These are phyloP conservation scores for Colletotrichum nymphaeae DNA, from an alignment of 2,329 filamentous ascomycete species.

Conservation along the genomic window DNA sequence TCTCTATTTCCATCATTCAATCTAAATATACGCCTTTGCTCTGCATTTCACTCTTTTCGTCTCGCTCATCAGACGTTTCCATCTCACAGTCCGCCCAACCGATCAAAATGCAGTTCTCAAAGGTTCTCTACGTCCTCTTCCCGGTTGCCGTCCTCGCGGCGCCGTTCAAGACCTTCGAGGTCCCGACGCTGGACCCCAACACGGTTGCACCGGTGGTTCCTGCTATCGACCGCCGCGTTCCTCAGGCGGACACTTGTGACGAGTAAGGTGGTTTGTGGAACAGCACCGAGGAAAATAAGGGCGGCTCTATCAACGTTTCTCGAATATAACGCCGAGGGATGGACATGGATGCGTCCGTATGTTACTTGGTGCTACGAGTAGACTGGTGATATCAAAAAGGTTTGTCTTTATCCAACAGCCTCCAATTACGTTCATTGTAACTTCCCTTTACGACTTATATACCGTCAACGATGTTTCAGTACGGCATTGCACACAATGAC, in stretches of 20 bases:
- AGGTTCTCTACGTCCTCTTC: slow-evolving; percentile 37
- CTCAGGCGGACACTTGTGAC: slow-evolving; percentile 26
- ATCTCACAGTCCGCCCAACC: neutral
- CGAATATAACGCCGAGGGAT: too few species aligned
- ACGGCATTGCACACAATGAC: slow-evolving; percentile 49
- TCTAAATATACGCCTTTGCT: neutral
- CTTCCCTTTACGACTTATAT: slow-evolving; percentile 35
- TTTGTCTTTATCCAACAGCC: neutral
- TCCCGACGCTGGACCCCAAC: slow-evolving; percentile 29
- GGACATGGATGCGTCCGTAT: too few species aligned
- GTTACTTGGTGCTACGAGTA: neutral
- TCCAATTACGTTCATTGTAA: neutral
- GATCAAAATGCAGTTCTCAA: slow-evolving; percentile 39
- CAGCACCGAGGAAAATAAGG: neutral
- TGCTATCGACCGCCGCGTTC: slow-evolving; percentile 24
- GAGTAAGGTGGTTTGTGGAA: neutral
- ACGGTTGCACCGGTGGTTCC: slow-evolving; percentile 31
- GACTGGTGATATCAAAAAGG: neutral
- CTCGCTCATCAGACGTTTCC: neutral
- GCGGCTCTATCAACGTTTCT: neutral
- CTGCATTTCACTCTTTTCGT: neutral
- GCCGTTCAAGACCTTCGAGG: slow-evolving; percentile 36
- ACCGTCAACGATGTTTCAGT: slow-evolving; percentile 50
- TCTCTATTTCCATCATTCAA: neutral
- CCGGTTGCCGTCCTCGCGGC: slow-evolving; percentile 37